These are phyloP conservation scores for Solanum appendiculatum DNA, from an alignment of 257 asterid species.

Conservation along the genomic window DNA sequence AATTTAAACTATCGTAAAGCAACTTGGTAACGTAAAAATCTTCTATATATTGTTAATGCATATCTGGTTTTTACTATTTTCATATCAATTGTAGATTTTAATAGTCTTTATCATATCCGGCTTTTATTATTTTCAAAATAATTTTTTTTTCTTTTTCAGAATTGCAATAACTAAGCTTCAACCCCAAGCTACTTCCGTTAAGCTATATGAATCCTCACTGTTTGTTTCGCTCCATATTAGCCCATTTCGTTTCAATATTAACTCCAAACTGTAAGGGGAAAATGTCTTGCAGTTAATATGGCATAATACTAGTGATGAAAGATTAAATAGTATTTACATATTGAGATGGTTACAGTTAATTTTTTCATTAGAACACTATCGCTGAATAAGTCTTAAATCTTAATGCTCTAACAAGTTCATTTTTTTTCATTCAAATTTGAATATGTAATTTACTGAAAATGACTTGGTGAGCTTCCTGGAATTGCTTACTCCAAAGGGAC, in stretches of 20 bases:
- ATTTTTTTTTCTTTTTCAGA: too few relatives aligned
- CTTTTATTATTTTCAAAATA: background rate
- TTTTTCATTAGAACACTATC: background rate
- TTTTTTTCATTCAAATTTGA: too few relatives aligned
- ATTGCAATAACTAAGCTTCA: background rate
- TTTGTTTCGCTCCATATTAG: background rate
- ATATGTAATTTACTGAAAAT: background rate
- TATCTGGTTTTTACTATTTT: too few relatives aligned
- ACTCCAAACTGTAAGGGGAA: background rate
- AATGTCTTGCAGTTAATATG: background rate
- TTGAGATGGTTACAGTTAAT: background rate
- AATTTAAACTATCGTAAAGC: too few relatives aligned
- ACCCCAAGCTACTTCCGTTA: background rate
- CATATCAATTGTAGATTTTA: too few relatives aligned
- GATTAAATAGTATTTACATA: background rate
- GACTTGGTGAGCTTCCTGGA: background rate
- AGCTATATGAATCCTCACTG: background rate
- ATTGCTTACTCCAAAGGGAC: background rate
- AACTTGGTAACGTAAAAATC: too few relatives aligned
- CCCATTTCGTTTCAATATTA: background rate
- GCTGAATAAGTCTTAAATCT: background rate
- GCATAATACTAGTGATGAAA: too few relatives aligned
- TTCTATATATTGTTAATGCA: background rate
- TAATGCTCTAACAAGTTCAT: background rate
- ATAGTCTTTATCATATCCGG: too few relatives aligned